Conservation (phyloP, 2,329 filamentous ascomycete species). For the Aspergillus aculeatinus region DNA sequence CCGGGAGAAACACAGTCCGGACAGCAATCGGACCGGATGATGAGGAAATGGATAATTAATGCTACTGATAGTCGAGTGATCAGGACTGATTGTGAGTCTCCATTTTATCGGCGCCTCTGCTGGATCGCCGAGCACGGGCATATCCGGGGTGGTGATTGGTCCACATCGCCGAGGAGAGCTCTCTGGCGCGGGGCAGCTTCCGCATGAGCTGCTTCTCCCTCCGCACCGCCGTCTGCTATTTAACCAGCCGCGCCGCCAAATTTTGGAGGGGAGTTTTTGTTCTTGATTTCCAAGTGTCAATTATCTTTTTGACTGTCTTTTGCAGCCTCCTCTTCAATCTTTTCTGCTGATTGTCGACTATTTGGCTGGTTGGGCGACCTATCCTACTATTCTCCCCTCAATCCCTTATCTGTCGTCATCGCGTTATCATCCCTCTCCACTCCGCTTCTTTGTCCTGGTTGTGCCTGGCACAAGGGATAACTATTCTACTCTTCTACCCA, state of each 20-base stretch:
- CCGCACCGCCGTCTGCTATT: neutral
- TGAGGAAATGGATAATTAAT: neutral
- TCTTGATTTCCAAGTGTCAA: neutral
- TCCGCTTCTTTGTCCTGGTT: neutral
- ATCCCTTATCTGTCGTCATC: conserved; percentile 3
- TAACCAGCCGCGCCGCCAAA: conserved; percentile 4
- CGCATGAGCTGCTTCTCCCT: conserved; percentile 2
- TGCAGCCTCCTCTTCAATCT: neutral
- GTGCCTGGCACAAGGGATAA: neutral
- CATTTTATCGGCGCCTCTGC: neutral
- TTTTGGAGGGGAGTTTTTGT: neutral
- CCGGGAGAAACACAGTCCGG: neutral
- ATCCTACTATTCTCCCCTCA: neutral
- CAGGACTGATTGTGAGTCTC: neutral
- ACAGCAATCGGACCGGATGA: neutral
- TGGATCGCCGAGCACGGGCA: conserved; percentile 5
- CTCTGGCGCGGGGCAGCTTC: conserved; percentile 5
- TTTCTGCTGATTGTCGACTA: neutral
- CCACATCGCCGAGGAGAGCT: conserved; percentile 9
- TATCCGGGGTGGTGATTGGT: conserved; percentile 8
- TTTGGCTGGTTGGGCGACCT: neutral
- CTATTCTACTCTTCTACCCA: neutral
- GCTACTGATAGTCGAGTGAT: neutral
- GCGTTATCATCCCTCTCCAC: conserved; percentile 2
- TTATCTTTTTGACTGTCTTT: neutral